Evolutionary conservation across 2,329 filamentous ascomycete genomes (phyloP).

Genomic region (Pleomassaria siparia): DNA sequence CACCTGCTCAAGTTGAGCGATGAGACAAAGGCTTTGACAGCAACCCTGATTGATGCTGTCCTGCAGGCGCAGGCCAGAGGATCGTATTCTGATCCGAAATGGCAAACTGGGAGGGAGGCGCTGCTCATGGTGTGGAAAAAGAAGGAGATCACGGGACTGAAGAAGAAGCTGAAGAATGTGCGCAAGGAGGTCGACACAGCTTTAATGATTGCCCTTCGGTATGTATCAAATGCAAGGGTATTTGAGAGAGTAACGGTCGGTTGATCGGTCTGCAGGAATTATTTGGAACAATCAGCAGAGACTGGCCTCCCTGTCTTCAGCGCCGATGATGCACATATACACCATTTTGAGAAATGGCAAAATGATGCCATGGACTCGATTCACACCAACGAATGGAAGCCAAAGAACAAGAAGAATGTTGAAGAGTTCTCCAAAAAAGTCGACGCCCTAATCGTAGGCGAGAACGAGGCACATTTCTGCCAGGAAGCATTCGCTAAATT

Average conservation of each 20-base stretch:
- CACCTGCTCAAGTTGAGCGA: constrained; percentile 31
- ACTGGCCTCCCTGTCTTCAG: constrained; percentile 27
- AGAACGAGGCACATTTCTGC: constrained; percentile 26
- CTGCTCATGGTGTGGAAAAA: constrained; percentile 40
- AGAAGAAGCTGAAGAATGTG: constrained; percentile 26
- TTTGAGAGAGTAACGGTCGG: background rate
- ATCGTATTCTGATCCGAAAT: constrained; percentile 22
- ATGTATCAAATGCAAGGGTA: background rate
- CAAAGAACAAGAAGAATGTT: constrained; percentile 31
- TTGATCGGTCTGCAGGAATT: constrained; percentile 18
- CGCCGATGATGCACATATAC: constrained; percentile 16
- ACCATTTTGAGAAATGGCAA: constrained; percentile 31
- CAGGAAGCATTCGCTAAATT: constrained; percentile 24
- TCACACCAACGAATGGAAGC: constrained; percentile 28
- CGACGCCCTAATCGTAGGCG: constrained; percentile 19
- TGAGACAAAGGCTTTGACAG: constrained; percentile 19
- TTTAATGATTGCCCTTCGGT: constrained; percentile 28
- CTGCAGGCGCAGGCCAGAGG: constrained; percentile 22
- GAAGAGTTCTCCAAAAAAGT: constrained; percentile 31
- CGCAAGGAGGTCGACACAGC: constrained; percentile 28
- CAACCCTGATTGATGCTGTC: constrained; percentile 23
- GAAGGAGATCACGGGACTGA: constrained; percentile 26
- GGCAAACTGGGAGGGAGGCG: constrained; percentile 25
- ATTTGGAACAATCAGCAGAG: constrained; percentile 32
- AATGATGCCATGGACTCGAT: constrained; percentile 27